Base-by-base conservation (phyloP, 306 rosid genomes). In the Biancaea sappan region DNA sequence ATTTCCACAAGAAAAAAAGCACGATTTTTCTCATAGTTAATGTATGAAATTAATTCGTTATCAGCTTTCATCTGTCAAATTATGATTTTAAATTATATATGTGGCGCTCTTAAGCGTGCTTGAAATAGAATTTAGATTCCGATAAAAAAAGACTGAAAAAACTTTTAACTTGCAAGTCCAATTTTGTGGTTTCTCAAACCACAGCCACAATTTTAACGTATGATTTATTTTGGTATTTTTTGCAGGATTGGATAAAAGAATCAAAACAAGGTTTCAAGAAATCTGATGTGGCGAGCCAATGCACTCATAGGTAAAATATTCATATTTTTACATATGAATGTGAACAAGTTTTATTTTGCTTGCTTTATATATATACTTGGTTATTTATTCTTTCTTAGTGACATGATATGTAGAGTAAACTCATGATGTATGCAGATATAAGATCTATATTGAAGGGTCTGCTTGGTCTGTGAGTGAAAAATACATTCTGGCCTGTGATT, bases 401-500 rank as follows among this genome's bases (percentile, higher is more conserved):
- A 2, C 28, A 43, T 8, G 16, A n/a, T 47, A 26, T 63, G 8
- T 51, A 0, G 24, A 54, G 22, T 11, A 16, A 19, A 40, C 28
- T 76, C 32, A 31, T 35, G 41, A 16, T 73, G 21, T 2, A 51
- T 80, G 74, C 79, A 94, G 96, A 77, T 94, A 90, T 64, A 94
- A 94, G 87, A 89, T 94, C 40, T 92, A 94, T 77, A 90, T 90
- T 38, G 99, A 94, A 88, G 99, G 99, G n/a, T 86, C 89, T 58
- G 97, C 97, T 61, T 94, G 99, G 97, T 94, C 99, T 53, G 99
- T 94, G 5, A 94, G 99, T 69, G 89, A 92, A 66, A 94, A 94
- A 44, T 94, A 94, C 78, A 92, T 94, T 71, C 83, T 94, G 8
- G 95, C 99, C 2, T 94, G 99, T 58, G 96, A 94, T 74, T 94